Conservation (phyloP, 495 filamentous ascomycete species). For the Cetradonia linearis region DNA sequence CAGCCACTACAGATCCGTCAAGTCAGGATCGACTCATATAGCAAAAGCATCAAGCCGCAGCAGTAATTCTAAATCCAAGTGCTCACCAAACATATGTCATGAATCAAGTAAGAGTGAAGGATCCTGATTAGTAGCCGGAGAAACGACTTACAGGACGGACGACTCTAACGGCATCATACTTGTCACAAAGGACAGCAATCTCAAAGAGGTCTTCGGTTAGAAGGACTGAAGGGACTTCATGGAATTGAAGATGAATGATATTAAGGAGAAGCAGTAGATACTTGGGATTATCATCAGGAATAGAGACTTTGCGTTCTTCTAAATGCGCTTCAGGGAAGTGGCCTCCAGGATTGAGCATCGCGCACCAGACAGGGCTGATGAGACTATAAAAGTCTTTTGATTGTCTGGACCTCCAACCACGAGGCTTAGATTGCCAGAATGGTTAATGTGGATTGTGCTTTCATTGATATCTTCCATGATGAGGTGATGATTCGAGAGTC, state of each 20-base stretch:
- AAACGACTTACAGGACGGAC: not conserved
- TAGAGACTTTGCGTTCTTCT: not conserved
- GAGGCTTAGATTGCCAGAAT: not conserved
- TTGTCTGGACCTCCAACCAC: not conserved
- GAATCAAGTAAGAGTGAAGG: not conserved
- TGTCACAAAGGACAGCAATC: not conserved
- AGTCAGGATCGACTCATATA: not conserved
- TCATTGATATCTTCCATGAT: not conserved
- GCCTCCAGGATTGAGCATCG: not conserved
- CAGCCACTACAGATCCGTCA: not conserved
- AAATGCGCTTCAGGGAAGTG: not conserved
- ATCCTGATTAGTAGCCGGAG: not conserved
- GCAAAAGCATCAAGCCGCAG: not conserved
- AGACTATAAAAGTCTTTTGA: slow-evolving; percentile 2
- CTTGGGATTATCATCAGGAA: not conserved
- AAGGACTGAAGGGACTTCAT: not conserved
- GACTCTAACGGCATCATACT: slow-evolving; percentile 8
- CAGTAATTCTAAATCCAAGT: not conserved
- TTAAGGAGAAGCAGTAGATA: slow-evolving; percentile 7
- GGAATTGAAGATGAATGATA: slow-evolving; percentile 7
- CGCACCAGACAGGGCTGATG: not conserved
- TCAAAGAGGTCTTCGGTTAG: not conserved
- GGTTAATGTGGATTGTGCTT: not conserved
- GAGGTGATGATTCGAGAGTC: not conserved
- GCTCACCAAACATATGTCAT: not conserved